These are phyloP conservation scores for Psidium guajava DNA, from an alignment of 345 rosid species.

Conservation along the genomic window DNA sequence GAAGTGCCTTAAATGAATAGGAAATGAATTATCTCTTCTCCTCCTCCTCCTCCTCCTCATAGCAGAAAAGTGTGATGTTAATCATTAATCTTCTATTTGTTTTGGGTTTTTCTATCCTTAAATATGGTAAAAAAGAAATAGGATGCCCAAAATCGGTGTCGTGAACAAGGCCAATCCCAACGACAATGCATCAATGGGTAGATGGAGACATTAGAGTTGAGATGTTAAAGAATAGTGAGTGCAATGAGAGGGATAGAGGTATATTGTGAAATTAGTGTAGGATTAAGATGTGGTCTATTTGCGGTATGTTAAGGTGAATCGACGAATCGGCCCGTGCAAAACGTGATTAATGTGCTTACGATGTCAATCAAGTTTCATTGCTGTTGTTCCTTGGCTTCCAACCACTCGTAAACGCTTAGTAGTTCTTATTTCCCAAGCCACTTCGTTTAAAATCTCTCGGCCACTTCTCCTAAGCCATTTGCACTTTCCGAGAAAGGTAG, in stretches of 20 bases:
- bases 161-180: neutral
- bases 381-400: neutral
- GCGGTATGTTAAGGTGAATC: too few relatives aligned
- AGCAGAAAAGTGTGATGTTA: neutral
- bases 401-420: neutral
- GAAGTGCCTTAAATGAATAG: neutral
- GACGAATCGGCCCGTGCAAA: too few relatives aligned
- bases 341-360: neutral
- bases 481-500: too few relatives aligned
- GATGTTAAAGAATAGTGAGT: neutral
- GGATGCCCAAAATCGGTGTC: neutral
- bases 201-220: neutral
- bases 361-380: neutral
- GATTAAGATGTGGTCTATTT: neutral
- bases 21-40: neutral
- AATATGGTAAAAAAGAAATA: neutral
- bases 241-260: neutral
- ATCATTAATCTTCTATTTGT: neutral
- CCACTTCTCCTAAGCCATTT: too few relatives aligned
- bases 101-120: too few relatives aligned
- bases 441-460: too few relatives aligned
- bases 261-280: neutral
- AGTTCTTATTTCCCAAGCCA: too few relatives aligned
- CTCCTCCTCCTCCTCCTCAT: too few relatives aligned
- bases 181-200: neutral